These are phyloP conservation scores for Condylostoma magnum DNA, from an alignment of 169 alveolate genomes.

Conservation along the genomic window DNA sequence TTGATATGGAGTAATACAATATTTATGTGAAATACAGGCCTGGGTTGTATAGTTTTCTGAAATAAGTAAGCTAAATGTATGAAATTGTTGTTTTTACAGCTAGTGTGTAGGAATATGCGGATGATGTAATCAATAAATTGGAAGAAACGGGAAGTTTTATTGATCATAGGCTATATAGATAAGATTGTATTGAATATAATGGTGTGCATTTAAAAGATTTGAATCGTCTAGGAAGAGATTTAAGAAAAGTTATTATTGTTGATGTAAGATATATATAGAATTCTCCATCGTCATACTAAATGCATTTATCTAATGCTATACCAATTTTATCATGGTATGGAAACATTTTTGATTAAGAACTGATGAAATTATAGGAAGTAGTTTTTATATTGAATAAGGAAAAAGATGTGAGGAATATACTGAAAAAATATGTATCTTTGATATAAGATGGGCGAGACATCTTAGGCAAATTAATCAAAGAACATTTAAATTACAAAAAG, in stretches of 20 bases:
- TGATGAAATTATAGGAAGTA: constrained; percentile 27
- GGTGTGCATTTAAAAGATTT: constrained; percentile 74
- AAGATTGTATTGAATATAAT: constrained; percentile 70
- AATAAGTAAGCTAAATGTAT: constrained; percentile 43
- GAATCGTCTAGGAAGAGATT: constrained; percentile 75
- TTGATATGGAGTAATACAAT: too few species aligned
- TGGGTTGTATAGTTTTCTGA: constrained; percentile 38
- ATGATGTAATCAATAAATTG: constrained; percentile 75
- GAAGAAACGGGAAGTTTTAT: constrained; percentile 62
- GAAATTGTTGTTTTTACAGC: constrained; percentile 88
- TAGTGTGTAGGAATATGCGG: constrained; percentile 88
- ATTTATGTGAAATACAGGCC: too few species aligned
- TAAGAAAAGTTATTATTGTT: constrained; percentile 71
- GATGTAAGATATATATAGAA: constrained; percentile 53
- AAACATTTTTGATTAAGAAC: constrained; percentile 41
- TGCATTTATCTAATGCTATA: constrained; percentile 76
- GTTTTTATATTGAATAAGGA: too few species aligned
- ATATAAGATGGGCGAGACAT: too few species aligned
- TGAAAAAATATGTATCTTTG: too few species aligned
- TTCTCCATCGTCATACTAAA: constrained; percentile 69
- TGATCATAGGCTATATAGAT: constrained; percentile 81
- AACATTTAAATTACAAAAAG: too few species aligned
- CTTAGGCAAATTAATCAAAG: too few species aligned
- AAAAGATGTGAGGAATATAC: too few species aligned
- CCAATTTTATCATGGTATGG: constrained; percentile 73